Evolutionary conservation across 495 filamentous ascomycete species (phyloP), one percentile per base, ranked within the genome.

Genomic region (Penicillium turbatum): DNA sequence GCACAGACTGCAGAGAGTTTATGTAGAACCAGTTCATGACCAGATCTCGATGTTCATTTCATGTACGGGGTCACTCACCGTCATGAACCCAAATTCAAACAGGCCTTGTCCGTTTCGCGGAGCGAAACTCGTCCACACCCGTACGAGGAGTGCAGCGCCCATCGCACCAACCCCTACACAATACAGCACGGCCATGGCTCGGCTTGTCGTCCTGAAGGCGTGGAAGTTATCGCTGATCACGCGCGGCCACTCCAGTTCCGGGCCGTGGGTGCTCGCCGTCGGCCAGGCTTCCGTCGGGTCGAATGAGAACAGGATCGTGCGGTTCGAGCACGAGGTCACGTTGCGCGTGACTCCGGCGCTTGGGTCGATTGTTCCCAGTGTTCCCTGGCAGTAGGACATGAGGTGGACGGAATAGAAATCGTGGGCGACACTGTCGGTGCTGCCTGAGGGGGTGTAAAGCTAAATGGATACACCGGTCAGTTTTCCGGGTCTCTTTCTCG

Each of bases 361-460:
- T 1, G 70, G 54, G 53, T 76, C 54, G 3, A 27, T 38, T n/a
- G 53, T 29, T 10, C 17, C 62, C 62, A 72, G 79, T 83, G 61
- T 74, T 61, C 89, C 88, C 51, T 79, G 73, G 68, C 89, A 92
- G 60, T 84, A 79, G 50, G 82, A 76, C 69, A 90, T 79, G 45
- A 89, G 62, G 59, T 92, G 86, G 17, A 84, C 60, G 36, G 82
- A 83, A 69, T 92, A 92, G 71, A 86, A 95, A 57, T 88, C 77
- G n/a, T 81, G 74, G 45, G 88, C 76, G 12, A 80, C 80, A 5
- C 84, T 73, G 34, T 72, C 60, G 54, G 79, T 75, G 43, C 75
- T 69, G 36, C 72, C 59, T 51, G 78, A 70, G 39, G 76, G 62
- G 19, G 70, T 71, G 46, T 70, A 66, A 16, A 72, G 54, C 70